Evolutionary conservation across 2,329 filamentous ascomycete genomes (phyloP), one percentile per base, ranked within the genome.

Genomic region (Eutypella sp.): DNA sequence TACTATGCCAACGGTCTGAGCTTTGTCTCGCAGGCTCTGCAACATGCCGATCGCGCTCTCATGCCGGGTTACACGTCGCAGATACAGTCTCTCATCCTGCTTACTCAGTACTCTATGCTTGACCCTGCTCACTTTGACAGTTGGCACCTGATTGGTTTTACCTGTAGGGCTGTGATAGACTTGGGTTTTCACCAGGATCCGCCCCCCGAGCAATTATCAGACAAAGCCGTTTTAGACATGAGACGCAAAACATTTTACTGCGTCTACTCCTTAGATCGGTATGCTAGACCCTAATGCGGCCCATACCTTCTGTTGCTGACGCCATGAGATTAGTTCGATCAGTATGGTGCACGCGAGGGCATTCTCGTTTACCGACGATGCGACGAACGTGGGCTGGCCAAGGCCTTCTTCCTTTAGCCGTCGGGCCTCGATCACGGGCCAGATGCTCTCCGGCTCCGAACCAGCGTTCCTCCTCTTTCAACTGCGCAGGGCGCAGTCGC

Each of bases 151-250:
- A 87, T 96, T 46, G 93, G 92, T 6, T 91, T 93, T 62, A 91
- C 92, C 6, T 88, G 88, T 34, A 82, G 92, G 47, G 88, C 90
- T 5, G 83, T 92, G 60, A 79, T 96, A 19, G 93, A 99, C 67
- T 71, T 96, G 24, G 93, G 93, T 7, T 83, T 95, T 47, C 93
- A 97, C 65, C 92, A 96, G 67, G 92, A 97, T 55, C 89, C 90
- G 3, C 85, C 87, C 1, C 75, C 79, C 46, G 83, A 85, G 50
- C 77, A 85, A 15, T 70, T 81, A 23, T 76, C 84, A 10, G 82
- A 89, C 47, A 84, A 82, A 54, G 71, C 79, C 3, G 80, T 82
- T 39, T 70, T 96, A 11, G 88, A 96, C 55, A 74, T 89, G 49
- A 81, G 92, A 43, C 81, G 92, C 42, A 82, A 85, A 55, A 85